Conservation (phyloP, 495 filamentous ascomycete species). For the Chaetomium cochliodes region DNA sequence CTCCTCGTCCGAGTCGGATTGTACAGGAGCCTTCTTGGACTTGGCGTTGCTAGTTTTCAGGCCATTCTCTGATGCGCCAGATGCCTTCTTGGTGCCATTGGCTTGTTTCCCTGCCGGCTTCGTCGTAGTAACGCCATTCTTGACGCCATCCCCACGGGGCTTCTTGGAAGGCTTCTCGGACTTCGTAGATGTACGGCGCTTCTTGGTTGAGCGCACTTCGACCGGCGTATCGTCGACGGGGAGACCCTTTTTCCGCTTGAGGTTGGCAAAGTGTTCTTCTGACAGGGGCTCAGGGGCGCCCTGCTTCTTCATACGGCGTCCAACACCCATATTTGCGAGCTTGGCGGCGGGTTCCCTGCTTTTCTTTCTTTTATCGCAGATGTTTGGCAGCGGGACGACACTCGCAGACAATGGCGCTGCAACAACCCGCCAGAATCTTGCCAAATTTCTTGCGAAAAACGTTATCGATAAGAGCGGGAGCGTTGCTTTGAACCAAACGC, state of each 20-base stretch:
- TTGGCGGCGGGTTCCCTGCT: slow-evolving; percentile 10
- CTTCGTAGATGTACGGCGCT: slow-evolving; percentile 59
- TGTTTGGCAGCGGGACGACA: slow-evolving; percentile 9
- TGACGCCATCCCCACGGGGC: slow-evolving; percentile 17
- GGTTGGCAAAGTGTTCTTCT: slow-evolving; percentile 69
- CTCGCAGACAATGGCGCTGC: background rate
- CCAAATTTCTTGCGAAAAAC: slow-evolving; percentile 20
- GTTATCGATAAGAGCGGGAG: slow-evolving; percentile 36
- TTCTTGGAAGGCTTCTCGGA: slow-evolving; percentile 49
- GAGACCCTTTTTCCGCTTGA: slow-evolving; percentile 72
- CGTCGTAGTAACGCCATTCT: slow-evolving; percentile 39
- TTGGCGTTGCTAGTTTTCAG: slow-evolving; percentile 47
- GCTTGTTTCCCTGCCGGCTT: slow-evolving; percentile 38
- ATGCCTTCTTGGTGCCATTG: slow-evolving; percentile 36
- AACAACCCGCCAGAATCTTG: slow-evolving; percentile 23
- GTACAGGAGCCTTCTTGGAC: slow-evolving; percentile 45
- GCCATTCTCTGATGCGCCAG: slow-evolving; percentile 34
- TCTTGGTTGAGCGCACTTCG: slow-evolving; percentile 58
- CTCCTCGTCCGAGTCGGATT: slow-evolving; percentile 54
- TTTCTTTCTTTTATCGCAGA: background rate
- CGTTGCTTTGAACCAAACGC: background rate
- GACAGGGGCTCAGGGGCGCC: slow-evolving; percentile 79
- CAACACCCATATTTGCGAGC: slow-evolving; percentile 69
- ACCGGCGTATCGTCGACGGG: slow-evolving; percentile 46
- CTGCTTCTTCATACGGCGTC: slow-evolving; percentile 94